phyloP scores from a whole-genome alignment of 805 yeast species.

The Pichia thaimueangensis region DNA sequence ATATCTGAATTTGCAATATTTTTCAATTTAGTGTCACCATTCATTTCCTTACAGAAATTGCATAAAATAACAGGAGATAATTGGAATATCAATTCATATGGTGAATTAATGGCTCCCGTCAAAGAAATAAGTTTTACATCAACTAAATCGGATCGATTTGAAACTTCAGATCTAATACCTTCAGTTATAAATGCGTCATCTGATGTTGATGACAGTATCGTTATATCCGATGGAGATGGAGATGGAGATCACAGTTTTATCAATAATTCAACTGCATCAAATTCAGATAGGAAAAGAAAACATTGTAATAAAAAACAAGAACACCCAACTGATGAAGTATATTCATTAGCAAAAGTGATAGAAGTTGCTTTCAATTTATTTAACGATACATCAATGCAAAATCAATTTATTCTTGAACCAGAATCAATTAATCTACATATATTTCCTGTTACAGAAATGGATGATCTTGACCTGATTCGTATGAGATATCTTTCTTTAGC shows the following conservation, averaged over 20 bases:
- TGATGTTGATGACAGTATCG: slow-evolving; percentile 11
- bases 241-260: not conserved
- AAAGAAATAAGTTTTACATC: not conserved
- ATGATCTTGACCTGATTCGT: slow-evolving; percentile 21
- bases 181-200: slow-evolving; percentile 1
- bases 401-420: slow-evolving; percentile 8
- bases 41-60: slow-evolving; percentile 26
- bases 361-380: slow-evolving; percentile 17
- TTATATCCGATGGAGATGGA: slow-evolving; percentile 1
- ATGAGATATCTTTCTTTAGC: slow-evolving; percentile 13
- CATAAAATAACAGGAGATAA: slow-evolving; percentile 27
- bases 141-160: slow-evolving; percentile 1
- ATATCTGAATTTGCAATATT: slow-evolving; percentile 41
- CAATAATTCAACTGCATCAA: not conserved
- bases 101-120: not conserved
- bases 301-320: not conserved
- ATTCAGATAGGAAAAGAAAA: not conserved
- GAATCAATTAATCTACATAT: slow-evolving; percentile 15
- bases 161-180: not conserved
- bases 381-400: slow-evolving; percentile 10
- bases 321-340: not conserved
- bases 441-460: slow-evolving; percentile 6
- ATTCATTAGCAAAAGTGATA: slow-evolving; percentile 12
- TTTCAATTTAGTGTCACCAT: slow-evolving; percentile 38
- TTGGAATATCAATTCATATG: slow-evolving; percentile 16